Evolutionary conservation across 352 stramenopile genomes (phyloP).

Genomic region (Pythium plurisporium): DNA sequence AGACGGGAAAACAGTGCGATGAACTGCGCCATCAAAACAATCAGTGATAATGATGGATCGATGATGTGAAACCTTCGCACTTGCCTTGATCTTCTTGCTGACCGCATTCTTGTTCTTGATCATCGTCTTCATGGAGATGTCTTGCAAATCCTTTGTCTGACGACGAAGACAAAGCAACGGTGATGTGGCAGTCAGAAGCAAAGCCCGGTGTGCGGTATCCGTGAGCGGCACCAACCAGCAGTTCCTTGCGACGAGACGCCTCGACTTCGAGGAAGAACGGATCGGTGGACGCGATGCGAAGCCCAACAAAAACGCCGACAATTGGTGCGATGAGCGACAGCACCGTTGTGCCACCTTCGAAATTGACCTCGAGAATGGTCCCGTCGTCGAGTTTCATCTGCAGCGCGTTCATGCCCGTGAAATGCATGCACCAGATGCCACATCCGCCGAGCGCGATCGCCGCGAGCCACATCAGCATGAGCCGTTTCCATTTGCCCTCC

Average conservation of each 20-base stretch:
- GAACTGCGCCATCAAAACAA: too few species aligned
- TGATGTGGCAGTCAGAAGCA: neutral
- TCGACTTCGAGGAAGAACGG: constrained; percentile 69
- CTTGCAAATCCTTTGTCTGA: constrained; percentile 36
- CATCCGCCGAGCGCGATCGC: constrained; percentile 51
- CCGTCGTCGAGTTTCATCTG: constrained; percentile 37
- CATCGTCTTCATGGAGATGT: constrained; percentile 42
- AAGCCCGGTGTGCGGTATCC: neutral
- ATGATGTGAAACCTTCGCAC: too few species aligned
- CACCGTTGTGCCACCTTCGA: constrained; percentile 48
- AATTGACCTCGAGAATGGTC: constrained; percentile 40
- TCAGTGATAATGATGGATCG: too few species aligned
- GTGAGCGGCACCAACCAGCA: constrained; percentile 21
- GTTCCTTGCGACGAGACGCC: constrained; percentile 42
- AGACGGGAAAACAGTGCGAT: constrained; percentile 60
- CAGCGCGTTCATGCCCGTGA: constrained; percentile 67
- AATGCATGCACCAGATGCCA: constrained; percentile 75
- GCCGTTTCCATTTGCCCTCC: constrained; percentile 31
- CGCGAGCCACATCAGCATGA: constrained; percentile 38
- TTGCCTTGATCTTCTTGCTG: constrained; percentile 46
- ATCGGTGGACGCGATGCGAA: constrained; percentile 54
- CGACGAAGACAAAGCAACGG: neutral
- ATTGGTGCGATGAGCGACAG: constrained; percentile 55
- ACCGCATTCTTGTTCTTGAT: constrained; percentile 46
- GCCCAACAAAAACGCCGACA: constrained; percentile 48